Percentiles rank a stretch among this genome's conserved stretches.
These are phyloP conservation scores for Mesembryanthemum crystallinum DNA, from an alignment of 148 eudicot species.

Conservation along the genomic window DNA sequence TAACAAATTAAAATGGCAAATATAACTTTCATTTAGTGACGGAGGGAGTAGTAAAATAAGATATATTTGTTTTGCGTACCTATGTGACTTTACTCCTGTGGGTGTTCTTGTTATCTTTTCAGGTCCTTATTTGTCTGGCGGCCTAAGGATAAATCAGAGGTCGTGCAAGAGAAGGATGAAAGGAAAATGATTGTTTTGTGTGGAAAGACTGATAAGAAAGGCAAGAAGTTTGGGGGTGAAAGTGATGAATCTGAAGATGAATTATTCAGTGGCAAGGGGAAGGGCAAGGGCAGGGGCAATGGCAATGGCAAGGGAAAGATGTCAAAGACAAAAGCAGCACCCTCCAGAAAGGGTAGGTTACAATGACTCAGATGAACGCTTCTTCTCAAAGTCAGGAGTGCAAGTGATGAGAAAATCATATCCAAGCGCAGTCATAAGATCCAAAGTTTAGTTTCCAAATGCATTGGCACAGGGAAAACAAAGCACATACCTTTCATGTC, in stretches of 20 bases:
- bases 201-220: conserved; percentile 46
- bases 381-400: not conserved
- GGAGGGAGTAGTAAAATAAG: no score
- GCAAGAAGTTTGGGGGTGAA: conserved; percentile 45
- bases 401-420: not conserved
- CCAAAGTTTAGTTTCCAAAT: not conserved
- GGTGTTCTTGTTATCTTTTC: conserved; percentile 15
- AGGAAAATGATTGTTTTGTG: conserved; percentile 57
- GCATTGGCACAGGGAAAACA: not conserved
- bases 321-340: conserved; percentile 34
- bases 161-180: conserved; percentile 44
- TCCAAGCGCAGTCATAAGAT: no score
- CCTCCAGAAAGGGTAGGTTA: conserved; percentile 13
- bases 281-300: no score
- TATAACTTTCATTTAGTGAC: no score
- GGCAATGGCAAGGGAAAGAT: conserved; percentile 51
- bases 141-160: conserved; percentile 64
- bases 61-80: no score
- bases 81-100: not conserved
- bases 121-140: conserved; percentile 91
- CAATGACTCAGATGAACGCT: conserved; percentile 5
- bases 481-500: not conserved
- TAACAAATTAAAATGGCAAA: no score
- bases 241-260: conserved; percentile 77
- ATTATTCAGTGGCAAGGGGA: conserved; percentile 1